A percentile compares a stretch with the other conserved stretches of the same genome.
Conservation (phyloP, 306 rosid genomes). For the Rosa rugosa region DNA sequence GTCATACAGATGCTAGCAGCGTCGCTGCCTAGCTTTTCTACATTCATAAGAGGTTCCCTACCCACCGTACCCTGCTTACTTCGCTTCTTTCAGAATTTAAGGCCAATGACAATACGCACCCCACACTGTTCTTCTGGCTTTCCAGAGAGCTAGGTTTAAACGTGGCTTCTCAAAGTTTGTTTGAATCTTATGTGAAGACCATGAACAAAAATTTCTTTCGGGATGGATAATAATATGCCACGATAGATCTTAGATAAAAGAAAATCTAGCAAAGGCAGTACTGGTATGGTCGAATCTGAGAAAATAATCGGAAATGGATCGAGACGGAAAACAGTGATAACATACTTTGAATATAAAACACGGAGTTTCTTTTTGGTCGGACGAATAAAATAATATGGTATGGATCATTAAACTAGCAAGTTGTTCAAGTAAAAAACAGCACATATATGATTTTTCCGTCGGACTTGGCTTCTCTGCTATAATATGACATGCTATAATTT, state of each 20-base stretch:
- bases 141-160: not conserved
- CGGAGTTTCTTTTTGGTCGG: conserved; percentile 4
- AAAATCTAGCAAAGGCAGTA: not conserved
- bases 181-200: not conserved
- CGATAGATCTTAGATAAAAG: not conserved
- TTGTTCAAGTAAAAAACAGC: not conserved
- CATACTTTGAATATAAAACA: not conserved
- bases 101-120: not conserved
- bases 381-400: not conserved
- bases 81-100: not conserved
- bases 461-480: no score
- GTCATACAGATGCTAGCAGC: not conserved
- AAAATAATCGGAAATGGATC: not conserved
- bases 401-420: not conserved
- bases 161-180: not conserved
- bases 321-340: not conserved
- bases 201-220: not conserved
- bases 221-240: not conserved
- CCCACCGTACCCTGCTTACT: not conserved
- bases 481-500: no score
- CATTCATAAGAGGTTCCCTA: not conserved
- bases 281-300: not conserved
- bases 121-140: not conserved
- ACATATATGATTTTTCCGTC: not conserved
- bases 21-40: not conserved